Percentiles rank a stretch among this genome's conserved stretches.
phyloP scores from a whole-genome alignment of 371 early-diverging fungal genomes.

The Blakeslea trispora region DNA sequence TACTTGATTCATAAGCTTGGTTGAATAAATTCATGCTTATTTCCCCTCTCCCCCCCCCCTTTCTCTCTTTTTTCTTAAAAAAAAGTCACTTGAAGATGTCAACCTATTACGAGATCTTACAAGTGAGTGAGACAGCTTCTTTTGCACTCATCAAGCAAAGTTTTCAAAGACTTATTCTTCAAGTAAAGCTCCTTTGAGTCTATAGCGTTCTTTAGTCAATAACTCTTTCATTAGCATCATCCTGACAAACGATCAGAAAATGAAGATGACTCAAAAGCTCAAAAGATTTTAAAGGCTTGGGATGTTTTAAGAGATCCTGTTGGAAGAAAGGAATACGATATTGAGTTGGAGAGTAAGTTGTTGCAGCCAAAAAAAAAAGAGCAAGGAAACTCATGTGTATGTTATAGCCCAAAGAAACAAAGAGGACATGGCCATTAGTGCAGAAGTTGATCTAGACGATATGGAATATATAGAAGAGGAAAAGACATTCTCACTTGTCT shows the following conservation, averaged over 20 bases:
- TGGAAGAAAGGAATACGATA: conserved; percentile 44
- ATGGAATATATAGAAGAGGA: conserved; percentile 41
- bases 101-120: conserved; percentile 46
- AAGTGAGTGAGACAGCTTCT: conserved; percentile 41
- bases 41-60: background rate
- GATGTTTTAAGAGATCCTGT: conserved; percentile 35
- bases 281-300: conserved; percentile 52
- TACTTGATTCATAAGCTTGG: too few relatives aligned
- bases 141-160: conserved; percentile 46
- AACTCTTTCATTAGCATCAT: conserved; percentile 55
- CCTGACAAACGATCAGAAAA: conserved; percentile 43
- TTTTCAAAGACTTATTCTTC: conserved; percentile 50
- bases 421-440: conserved; percentile 32
- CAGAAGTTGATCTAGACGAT: conserved; percentile 51
- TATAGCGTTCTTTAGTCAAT: too few relatives aligned
- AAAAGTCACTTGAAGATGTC: conserved; percentile 25
- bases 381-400: background rate
- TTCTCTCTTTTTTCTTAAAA: background rate
- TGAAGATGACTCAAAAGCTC: conserved; percentile 20
- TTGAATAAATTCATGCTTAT: conserved; percentile 3
- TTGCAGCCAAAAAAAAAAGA: background rate
- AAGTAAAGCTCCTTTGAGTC: conserved; percentile 30
- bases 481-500: conserved; percentile 31
- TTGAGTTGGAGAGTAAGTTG: conserved; percentile 38
- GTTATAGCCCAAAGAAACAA: conserved; percentile 26